phyloP scores from a whole-genome alignment of 129 eudicot genomes.

The Rutidosis leptorrhynchoides region DNA sequence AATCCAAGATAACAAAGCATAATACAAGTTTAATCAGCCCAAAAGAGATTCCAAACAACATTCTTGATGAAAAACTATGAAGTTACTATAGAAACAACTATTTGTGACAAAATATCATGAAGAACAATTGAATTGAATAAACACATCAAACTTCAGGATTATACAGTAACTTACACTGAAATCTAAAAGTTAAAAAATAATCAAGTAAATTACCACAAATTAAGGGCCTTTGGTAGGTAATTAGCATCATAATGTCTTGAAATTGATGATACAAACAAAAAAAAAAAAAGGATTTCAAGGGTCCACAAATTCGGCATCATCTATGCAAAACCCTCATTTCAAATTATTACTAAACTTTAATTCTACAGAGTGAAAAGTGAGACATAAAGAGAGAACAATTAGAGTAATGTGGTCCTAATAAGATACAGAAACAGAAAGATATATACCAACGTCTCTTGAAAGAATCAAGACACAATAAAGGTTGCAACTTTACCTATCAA shows the following conservation, averaged over 20 bases:
- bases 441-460: slow-evolving; percentile 18
- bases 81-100: neutral
- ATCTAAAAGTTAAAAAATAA: neutral
- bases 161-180: neutral
- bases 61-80: neutral
- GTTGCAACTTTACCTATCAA: slow-evolving; percentile 7
- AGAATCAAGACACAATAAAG: slow-evolving; percentile 15
- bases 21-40: neutral
- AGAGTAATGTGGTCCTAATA: slow-evolving; percentile 18
- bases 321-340: slow-evolving; percentile 4
- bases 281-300: neutral
- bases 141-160: neutral
- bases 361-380: neutral
- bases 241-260: neutral
- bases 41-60: slow-evolving; percentile 12
- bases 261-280: neutral
- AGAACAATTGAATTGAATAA: slow-evolving; percentile 7
- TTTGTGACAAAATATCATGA: neutral
- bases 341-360: neutral
- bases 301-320: neutral
- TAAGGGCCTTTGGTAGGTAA: slow-evolving; percentile 8
- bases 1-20: slow-evolving; percentile 3
- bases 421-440: neutral
- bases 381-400: slow-evolving; percentile 1
- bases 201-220: neutral